Evolutionary conservation across 108 stramenopile species (phyloP).

Genomic region (Stephanodiscus triporus): DNA sequence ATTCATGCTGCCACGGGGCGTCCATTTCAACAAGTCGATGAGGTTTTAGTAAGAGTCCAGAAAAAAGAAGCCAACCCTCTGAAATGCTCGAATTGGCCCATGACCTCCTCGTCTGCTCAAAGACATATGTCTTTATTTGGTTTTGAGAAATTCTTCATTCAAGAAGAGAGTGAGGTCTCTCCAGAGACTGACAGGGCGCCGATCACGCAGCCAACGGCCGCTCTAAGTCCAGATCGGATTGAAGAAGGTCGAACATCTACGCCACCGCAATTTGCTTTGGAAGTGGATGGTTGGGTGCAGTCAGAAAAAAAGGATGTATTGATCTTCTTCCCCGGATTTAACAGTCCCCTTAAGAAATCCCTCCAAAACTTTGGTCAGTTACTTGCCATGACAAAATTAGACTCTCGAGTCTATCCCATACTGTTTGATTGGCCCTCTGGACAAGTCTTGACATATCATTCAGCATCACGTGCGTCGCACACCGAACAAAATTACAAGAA

Average conservation of each 20-base stretch:
- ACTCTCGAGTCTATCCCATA: slow-evolving; percentile 49
- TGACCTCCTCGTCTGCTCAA: no score
- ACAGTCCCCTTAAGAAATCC: slow-evolving; percentile 35
- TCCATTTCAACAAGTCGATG: slow-evolving; percentile 4
- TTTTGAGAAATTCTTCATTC: no score
- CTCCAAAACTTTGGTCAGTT: slow-evolving; percentile 51
- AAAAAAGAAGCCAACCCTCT: slow-evolving; percentile 14
- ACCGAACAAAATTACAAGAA: slow-evolving; percentile 23
- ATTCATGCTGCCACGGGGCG: slow-evolving; percentile 35
- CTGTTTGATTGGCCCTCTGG: slow-evolving; percentile 50
- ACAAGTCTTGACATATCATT: slow-evolving; percentile 43
- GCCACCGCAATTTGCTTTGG: neutral
- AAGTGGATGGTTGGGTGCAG: slow-evolving; percentile 12
- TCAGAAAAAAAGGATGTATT: slow-evolving; percentile 39
- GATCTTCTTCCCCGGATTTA: slow-evolving; percentile 58
- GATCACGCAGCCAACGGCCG: no score
- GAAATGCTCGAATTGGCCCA: neutral
- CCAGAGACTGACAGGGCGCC: no score
- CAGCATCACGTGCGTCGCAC: slow-evolving; percentile 8
- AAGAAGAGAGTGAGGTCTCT: no score
- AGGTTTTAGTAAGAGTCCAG: neutral
- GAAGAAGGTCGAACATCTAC: neutral
- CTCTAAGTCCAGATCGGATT: no score
- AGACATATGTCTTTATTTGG: no score
- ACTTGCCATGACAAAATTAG: slow-evolving; percentile 53